Evolutionary conservation across 768 basidiomycete species (phyloP).

Genomic region (Chalciporus piperatus): DNA sequence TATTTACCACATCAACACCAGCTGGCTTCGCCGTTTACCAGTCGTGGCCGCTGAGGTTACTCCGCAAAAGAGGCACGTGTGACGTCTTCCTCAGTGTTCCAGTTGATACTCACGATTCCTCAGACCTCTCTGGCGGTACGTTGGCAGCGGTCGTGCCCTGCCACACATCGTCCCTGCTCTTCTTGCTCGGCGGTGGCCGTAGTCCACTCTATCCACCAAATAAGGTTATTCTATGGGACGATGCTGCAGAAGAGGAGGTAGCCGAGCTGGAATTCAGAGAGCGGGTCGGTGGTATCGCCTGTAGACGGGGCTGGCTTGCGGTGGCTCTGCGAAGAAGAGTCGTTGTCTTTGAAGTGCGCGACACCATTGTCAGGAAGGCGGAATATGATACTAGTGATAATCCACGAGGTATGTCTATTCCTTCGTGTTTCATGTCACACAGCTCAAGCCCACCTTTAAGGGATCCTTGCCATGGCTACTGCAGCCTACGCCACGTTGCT

Average conservation of each 20-base stretch:
- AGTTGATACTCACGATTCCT: conserved; percentile 18
- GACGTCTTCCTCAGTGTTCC: neutral
- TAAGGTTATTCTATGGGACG: conserved; percentile 91
- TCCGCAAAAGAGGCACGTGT: conserved; percentile 74
- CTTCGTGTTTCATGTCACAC: neutral
- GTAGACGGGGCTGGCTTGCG: conserved; percentile 80
- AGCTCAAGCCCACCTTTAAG: conserved; percentile 36
- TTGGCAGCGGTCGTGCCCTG: conserved; percentile 73
- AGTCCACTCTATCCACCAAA: conserved; percentile 90
- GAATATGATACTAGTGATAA: conserved; percentile 92
- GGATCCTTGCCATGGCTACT: conserved; percentile 78
- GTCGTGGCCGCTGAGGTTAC: conserved; percentile 68
- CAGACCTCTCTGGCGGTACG: conserved; percentile 79
- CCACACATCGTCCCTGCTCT: conserved; percentile 78
- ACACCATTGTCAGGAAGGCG: conserved; percentile 57
- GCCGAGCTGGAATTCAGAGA: conserved; percentile 90
- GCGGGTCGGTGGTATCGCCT: conserved; percentile 73
- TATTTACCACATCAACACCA: conserved; percentile 78
- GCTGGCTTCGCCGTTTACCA: conserved; percentile 83
- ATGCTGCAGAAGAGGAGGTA: conserved; percentile 68
- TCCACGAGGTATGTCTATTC: conserved; percentile 55
- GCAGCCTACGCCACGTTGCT: conserved; percentile 77
- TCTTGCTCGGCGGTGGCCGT: conserved; percentile 83
- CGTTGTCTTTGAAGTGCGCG: conserved; percentile 70
- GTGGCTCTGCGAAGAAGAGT: conserved; percentile 79